Base-by-base conservation (phyloP, 106 monocot genomes). In the Triglochin maritima region DNA sequence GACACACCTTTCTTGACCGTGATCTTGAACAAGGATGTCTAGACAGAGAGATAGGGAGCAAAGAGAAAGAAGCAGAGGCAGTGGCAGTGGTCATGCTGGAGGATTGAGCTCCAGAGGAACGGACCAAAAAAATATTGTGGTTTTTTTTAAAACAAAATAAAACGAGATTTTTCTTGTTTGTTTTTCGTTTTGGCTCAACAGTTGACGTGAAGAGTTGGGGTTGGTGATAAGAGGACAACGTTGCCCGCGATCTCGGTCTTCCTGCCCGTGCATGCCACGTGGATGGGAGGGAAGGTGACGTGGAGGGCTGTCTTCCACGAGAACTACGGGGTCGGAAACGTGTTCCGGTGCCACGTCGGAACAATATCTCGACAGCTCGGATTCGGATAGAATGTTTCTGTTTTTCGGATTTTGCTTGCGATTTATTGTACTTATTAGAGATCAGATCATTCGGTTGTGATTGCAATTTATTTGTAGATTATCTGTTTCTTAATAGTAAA, bases 191-290 rank as follows among this genome's bases (percentile, higher is more conserved):
- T 7, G 9, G 57, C 47, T n/a, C 0, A 15, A 14, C 12, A 17
- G 59, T 9, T 5, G 59, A 59, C 11, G 6, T 11, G 0, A 17
- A 14, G 14, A 17, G 12, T 15, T 59, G 29, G 66, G 54, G 14
- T 74, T 69, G 67, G 7, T 44, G 79, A 85, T 81, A 78, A 88
- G 88, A 75, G 79, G 79, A 67, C 62, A 70, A 66, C 13, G 73
- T 72, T 68, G 57, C 71, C 2, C 82, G 88, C 84, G 79, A 84
- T 88, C 88, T 69, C 29, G 44, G 47, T 3, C 9, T 56, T 68
- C 84, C 77, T 80, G 72, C 71, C 68, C 14, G 47, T 10, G 0
- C 7, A 57, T 4, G 81, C 73, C 88, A 82, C 84, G 79, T 82
- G 84, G 56, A 42, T n/a, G 6, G 29, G 29, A 60, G n/a, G n/a